Percentiles rank a stretch among this genome's conserved stretches.
phyloP scores from a whole-genome alignment of 768 basidiomycete species.

The Pleurotus platypus region DNA sequence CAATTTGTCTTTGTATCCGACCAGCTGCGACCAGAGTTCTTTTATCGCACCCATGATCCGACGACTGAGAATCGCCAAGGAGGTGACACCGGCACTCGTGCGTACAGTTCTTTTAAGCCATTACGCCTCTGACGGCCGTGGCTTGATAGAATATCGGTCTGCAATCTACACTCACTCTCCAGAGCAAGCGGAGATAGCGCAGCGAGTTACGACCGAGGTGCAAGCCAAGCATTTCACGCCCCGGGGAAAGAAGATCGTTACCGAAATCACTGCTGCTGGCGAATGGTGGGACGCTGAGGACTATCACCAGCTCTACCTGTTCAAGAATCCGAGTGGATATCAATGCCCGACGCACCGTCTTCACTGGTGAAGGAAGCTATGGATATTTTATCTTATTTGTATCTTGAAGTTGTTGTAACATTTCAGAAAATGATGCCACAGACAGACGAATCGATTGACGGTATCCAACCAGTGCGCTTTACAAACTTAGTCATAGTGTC shows the following conservation, averaged over 20 bases:
- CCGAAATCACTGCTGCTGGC: conserved; percentile 64
- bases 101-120: conserved; percentile 20
- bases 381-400: background rate
- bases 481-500: too few species aligned
- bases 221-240: conserved; percentile 80
- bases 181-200: conserved; percentile 71
- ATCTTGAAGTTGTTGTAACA: background rate
- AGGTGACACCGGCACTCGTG: conserved; percentile 73
- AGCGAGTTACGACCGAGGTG: conserved; percentile 76
- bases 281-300: conserved; percentile 83
- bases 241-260: conserved; percentile 71
- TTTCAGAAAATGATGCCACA: background rate
- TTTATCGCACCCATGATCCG: conserved; percentile 92
- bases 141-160: conserved; percentile 78
- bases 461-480: background rate
- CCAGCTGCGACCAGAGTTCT: conserved; percentile 60
- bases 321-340: conserved; percentile 85
- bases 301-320: conserved; percentile 80
- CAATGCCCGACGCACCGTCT: conserved; percentile 87
- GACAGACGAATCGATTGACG: background rate
- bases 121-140: too few species aligned
- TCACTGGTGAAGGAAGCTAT: conserved; percentile 58
- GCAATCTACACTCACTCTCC: conserved; percentile 80
- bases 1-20: background rate
- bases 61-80: conserved; percentile 83